Conservation (phyloP, 2,329 filamentous ascomycete species). For the Talaromyces rugulosus region DNA sequence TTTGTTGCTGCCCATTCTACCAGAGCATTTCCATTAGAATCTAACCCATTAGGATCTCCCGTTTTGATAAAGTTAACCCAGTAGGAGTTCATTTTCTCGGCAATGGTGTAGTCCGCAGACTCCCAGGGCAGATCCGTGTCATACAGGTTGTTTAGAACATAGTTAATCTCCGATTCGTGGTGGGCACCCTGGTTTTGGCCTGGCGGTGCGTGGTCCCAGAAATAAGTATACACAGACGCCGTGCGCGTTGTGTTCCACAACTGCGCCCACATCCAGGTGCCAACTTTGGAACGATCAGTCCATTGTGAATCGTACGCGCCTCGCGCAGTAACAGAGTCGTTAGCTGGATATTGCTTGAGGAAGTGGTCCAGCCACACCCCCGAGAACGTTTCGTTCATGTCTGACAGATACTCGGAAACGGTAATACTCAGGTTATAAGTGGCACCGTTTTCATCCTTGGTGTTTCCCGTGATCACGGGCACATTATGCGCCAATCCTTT, state of each 20-base stretch:
- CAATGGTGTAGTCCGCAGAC: slow-evolving; percentile 20
- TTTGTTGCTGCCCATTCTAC: background rate
- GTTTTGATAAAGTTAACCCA: slow-evolving; percentile 29
- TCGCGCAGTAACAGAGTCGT: slow-evolving; percentile 10
- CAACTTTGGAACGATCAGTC: slow-evolving; percentile 23
- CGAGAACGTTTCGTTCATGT: background rate
- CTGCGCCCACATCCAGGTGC: slow-evolving; percentile 20
- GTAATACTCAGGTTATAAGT: slow-evolving; percentile 20
- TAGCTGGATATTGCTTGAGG: slow-evolving; percentile 17
- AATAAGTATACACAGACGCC: slow-evolving; percentile 23
- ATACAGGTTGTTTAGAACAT: slow-evolving; percentile 27
- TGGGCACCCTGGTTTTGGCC: slow-evolving; percentile 21
- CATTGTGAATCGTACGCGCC: slow-evolving; percentile 19
- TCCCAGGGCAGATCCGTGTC: slow-evolving; percentile 18
- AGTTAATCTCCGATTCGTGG: slow-evolving; percentile 27
- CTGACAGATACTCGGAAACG: slow-evolving; percentile 5
- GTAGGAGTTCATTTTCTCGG: slow-evolving; percentile 23
- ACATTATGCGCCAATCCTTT: slow-evolving; percentile 24
- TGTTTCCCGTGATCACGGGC: slow-evolving; percentile 28
- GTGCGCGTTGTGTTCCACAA: slow-evolving; percentile 17
- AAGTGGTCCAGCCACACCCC: slow-evolving; percentile 14
- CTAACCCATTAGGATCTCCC: slow-evolving; percentile 26
- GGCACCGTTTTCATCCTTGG: slow-evolving; percentile 25
- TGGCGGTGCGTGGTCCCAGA: slow-evolving; percentile 25
- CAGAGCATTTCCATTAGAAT: background rate